Base-by-base conservation (phyloP, 306 rosid species). In the Calophaca sinica region DNA sequence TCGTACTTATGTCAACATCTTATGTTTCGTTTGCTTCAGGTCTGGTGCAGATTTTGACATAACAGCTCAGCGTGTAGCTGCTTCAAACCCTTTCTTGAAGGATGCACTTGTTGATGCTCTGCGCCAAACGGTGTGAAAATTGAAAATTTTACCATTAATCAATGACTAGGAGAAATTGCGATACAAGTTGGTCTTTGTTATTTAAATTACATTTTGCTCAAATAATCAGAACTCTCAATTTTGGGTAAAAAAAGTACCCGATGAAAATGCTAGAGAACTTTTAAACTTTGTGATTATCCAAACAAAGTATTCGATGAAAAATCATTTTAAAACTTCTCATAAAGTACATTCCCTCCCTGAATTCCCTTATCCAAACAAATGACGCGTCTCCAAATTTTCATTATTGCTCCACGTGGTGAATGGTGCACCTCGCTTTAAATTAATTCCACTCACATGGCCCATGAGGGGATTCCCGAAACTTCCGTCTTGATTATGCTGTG, bases 1-100 rank as follows among this genome's bases (percentile, higher is more conserved):
- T 65, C 52, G 44, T 8, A 5, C 58, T 55, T 42, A 29, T 4
- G 26, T 39, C 36, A 36, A 50, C 64, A 68, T 73, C 75, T 76
- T 51, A 54, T 84, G 87, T 70, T 72, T 53, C 52, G 44, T 72
- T 81, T 79, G 82, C 70, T 57, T 84, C 92, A 94, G 99, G 79
- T 90, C 96, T 62, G 99, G 99, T 61, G 83, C 86, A 74, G 96
- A 86, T n/a, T 89, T 94, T 84, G 93, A 87, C 86, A 79, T 94
- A 75, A 86, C 96, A 77, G 52, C 96, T 62, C 96, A 73, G 80
- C 86, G 96, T 73, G 92, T 90, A 14, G 97, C 96, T 62, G 96
- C 99, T 76, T 94, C 99, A 46, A 94, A 91, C 80, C 91, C 92
- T 76, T 81, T 45, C 68, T 79, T 94, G 36, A 94, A 87, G 89